Evolutionary conservation across 192 early-diverging fungal species (phyloP), one percentile per base, ranked within the genome.

Genomic region (Backusella westeae): DNA sequence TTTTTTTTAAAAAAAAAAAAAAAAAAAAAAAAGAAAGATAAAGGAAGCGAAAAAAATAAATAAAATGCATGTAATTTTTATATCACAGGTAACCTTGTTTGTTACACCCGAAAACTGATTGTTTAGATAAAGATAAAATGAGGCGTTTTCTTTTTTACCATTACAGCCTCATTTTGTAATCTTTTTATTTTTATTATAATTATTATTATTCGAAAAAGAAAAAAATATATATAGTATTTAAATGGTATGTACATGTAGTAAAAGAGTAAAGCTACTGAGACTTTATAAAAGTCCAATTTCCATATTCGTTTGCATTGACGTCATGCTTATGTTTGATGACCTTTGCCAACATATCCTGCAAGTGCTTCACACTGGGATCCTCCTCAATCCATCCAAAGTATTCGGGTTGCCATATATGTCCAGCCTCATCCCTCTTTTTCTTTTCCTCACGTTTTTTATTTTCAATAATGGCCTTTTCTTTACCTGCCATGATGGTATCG

Each of bases 391-490:
- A 79, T 9, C 23, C 32, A 53, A 79, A 79, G 34, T 75, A 75
- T 17, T 44, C 2, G 15, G 78, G 78, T 29, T 67, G 14, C 78
- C 74, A 79, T 10, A 44, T 4, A 6, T 67, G 77, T 23, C 81
- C 83, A 41, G 81, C 67, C 68, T 90, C 89, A 7, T 86, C 85
- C 26, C 91, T 88, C 46, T 78, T 76, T 78, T 83, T 86, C 65
- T 88, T 85, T 75, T 89, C 71, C 8, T 77, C 85, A 15, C 90
- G 85, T 83, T 92, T 90, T 29, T 82, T 77, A 35, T 89, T 87
- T 76, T 91, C 91, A 36, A 92, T 91, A 44, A 78, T 84, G 4
- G 85, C 81, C 81, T 93, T 93, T 73, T 91, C 86, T 46, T 77
- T 79, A 7, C 90, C 87, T 1, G 92, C 92, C 4, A 83, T 79